Evolutionary conservation across 192 early-diverging fungal genomes (phyloP), one percentile per base, ranked within the genome.

Genomic region (Coemansia sp.): DNA sequence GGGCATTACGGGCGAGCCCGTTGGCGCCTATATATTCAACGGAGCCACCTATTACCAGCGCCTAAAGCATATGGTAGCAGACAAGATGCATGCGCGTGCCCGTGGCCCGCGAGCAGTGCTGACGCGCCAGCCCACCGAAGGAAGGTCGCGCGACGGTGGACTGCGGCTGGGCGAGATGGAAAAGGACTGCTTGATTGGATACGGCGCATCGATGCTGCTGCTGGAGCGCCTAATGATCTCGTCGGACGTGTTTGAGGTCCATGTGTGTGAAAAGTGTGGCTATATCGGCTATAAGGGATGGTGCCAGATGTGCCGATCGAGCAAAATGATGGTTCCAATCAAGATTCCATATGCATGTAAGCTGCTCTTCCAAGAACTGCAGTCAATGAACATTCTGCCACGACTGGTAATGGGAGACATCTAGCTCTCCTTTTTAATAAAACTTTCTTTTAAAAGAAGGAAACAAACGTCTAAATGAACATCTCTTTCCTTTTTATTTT

Each of bases 81-180:
- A 98, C 79, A 98, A 98, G 79, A 98, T 98, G 93, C 94, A 97
- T 68, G 92, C 94, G 12, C 87, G 96, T 62, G 83, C 91, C 23
- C 65, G 88, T 31, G 96, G 96, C 55, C 93, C 93, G n/a, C 84
- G 91, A 20, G 92, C 92, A 7, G 84, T 86, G 18, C 70, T 97
- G 30, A 97, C 94, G 5, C 85, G 94, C 40, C 96, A 98, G 74
- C 96, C 96, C 2, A 97, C 93, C 0, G 96, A 98, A 80, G 96
- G 96, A 82, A 84, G 94, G 62, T 93, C 92, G 11, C 84, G 93
- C 20, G 96, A 98, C 63, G 96, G 96, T 69, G 96, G 96, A 42
- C 80, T 98, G 69, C 90, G 96, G 76, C 77, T 98, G 17, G 96
- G 96, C 54, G 94, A 98, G 68, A 98, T 98, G 96, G 96, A 98